Evolutionary conservation across 1,139 yeast species (phyloP).

Genomic region (Magnusiomyces clavatus): DNA sequence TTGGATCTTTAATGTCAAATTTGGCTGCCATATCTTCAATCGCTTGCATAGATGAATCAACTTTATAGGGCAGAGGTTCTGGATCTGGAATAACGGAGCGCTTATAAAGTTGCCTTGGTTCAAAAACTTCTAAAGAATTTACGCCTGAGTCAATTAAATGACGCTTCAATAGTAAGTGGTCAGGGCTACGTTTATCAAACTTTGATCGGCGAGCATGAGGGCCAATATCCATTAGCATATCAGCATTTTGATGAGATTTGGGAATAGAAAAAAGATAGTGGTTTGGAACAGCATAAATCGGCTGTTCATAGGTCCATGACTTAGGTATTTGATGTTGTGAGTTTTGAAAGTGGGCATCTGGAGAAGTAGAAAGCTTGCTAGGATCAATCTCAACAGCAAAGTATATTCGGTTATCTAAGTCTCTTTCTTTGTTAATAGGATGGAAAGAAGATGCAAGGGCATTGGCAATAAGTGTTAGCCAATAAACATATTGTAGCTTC

Average conservation of each 20-base stretch:
- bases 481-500: too few species aligned
- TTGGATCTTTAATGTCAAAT: conserved; percentile 70
- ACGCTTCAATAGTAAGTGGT: not conserved
- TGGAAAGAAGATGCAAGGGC: too few species aligned
- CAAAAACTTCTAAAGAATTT: conserved; percentile 3
- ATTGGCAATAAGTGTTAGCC: too few species aligned
- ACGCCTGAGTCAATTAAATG: not conserved
- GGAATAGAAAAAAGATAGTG: conserved; percentile 30
- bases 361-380: conserved; percentile 12
- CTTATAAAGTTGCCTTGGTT: conserved; percentile 4
- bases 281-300: conserved; percentile 25
- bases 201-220: not conserved
- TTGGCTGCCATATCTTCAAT: conserved; percentile 25
- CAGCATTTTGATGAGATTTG: conserved; percentile 12
- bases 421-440: not conserved
- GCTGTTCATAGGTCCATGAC: conserved; percentile 29
- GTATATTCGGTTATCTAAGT: conserved; percentile 19
- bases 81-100: not conserved
- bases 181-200: not conserved
- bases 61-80: conserved; percentile 9
- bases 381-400: conserved; percentile 27
- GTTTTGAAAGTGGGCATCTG: not conserved
- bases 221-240: conserved; percentile 5
- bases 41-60: conserved; percentile 20
- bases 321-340: not conserved